Percentiles rank a stretch among this genome's conserved stretches.
Conservation (phyloP, 768 basidiomycete species). For the Lyophyllum semitale region DNA sequence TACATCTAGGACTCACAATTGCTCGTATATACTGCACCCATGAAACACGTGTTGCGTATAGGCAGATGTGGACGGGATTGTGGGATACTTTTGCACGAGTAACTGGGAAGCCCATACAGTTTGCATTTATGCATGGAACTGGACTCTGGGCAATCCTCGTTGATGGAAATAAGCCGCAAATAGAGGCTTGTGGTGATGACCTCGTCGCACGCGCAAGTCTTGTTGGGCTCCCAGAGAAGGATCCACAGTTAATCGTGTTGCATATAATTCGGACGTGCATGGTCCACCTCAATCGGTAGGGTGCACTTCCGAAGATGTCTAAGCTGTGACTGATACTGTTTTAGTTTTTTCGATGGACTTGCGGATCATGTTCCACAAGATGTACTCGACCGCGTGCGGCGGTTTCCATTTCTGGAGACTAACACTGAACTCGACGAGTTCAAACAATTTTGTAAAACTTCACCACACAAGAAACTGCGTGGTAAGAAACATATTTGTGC, state of each 20-base stretch:
- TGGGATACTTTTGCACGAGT: too few relatives aligned
- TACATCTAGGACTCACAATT: too few relatives aligned
- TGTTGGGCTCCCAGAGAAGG: not conserved
- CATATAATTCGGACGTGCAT: not conserved
- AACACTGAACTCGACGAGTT: not conserved
- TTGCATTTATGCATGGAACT: too few relatives aligned
- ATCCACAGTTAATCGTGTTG: not conserved
- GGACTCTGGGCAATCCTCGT: not conserved
- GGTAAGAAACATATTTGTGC: not conserved
- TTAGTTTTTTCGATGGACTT: not conserved
- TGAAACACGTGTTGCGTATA: too few relatives aligned
- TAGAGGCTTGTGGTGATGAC: not conserved
- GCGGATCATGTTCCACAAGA: not conserved
- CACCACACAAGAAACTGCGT: not conserved
- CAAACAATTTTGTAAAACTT: not conserved
- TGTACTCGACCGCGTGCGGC: not conserved
- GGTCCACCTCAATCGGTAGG: not conserved
- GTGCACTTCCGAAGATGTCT: not conserved
- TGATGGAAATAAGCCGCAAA: not conserved
- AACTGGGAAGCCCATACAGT: too few relatives aligned
- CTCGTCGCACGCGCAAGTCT: not conserved
- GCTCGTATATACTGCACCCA: too few relatives aligned
- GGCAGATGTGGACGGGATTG: too few relatives aligned
- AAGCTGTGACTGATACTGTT: not conserved
- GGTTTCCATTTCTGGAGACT: not conserved